Percentiles rank a stretch among this genome's conserved stretches.
Conservation (phyloP, 352 stramenopile genomes). For the Lagenidium giganteum region DNA sequence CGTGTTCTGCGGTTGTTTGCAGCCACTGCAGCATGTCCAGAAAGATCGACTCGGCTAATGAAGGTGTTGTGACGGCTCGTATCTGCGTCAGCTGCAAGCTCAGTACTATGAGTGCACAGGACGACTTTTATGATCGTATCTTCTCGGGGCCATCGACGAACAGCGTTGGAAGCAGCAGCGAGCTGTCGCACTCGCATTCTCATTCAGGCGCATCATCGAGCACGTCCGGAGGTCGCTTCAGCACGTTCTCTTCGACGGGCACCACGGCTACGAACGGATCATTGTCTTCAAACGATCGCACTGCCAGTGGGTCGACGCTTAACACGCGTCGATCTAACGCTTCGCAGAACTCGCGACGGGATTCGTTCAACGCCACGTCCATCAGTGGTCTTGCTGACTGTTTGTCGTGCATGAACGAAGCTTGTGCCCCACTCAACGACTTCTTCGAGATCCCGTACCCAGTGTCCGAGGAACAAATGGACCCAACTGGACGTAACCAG, state of each 20-base stretch:
- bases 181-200: slow-evolving; percentile 7
- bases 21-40: slow-evolving; percentile 66
- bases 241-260: slow-evolving; percentile 7
- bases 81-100: slow-evolving; percentile 80
- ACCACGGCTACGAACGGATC: no score
- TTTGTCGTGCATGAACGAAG: slow-evolving; percentile 52
- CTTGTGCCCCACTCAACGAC: slow-evolving; percentile 46
- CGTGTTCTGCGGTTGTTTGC: slow-evolving; percentile 59
- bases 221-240: slow-evolving; percentile 3
- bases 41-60: slow-evolving; percentile 40
- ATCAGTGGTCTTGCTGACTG: slow-evolving; percentile 27
- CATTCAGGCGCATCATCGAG: slow-evolving; percentile 13
- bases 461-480: slow-evolving; percentile 45
- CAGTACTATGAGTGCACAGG: slow-evolving; percentile 35
- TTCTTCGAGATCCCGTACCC: slow-evolving; percentile 54
- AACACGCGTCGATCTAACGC: slow-evolving; percentile 2
- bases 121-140: slow-evolving; percentile 57
- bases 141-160: slow-evolving; percentile 43
- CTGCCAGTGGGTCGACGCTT: no score
- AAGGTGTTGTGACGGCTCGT: slow-evolving; percentile 44
- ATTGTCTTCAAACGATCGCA: no score
- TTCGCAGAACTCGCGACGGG: slow-evolving; percentile 18
- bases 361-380: slow-evolving; percentile 27
- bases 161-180: slow-evolving; percentile 12
- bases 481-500: slow-evolving; percentile 37